Conservation (phyloP, 75 land plant species). For the Chamaecyparis obtusa region DNA sequence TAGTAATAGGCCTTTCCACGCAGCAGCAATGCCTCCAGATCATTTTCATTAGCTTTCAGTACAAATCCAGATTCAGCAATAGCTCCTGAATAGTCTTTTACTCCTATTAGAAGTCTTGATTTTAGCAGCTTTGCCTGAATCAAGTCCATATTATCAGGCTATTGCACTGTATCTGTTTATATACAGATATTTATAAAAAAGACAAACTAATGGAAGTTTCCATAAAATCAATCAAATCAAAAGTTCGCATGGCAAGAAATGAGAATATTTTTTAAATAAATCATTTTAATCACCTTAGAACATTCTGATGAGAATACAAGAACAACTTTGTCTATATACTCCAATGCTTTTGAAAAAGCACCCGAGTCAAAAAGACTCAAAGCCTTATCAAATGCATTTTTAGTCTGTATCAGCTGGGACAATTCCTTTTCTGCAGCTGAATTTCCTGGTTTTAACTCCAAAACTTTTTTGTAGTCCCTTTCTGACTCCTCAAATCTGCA, state of each 20-base stretch:
- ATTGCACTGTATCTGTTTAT: not conserved
- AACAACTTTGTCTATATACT: constrained; percentile 82
- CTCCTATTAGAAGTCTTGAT: constrained; percentile 53
- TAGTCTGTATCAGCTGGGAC: constrained; percentile 70
- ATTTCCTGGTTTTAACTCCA: constrained; percentile 78
- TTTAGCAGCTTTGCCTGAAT: constrained; percentile 83
- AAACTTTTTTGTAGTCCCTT: constrained; percentile 62
- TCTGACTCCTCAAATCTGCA: constrained; percentile 92
- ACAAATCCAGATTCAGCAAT: constrained; percentile 78
- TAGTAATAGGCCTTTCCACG: constrained; percentile 98
- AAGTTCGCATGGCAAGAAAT: not conserved
- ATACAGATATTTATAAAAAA: not conserved
- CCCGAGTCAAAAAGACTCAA: constrained; percentile 54
- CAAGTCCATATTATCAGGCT: constrained; percentile 4
- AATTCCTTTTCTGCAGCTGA: constrained; percentile 82
- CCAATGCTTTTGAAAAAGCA: constrained; percentile 64
- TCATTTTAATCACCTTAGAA: constrained; percentile 37
- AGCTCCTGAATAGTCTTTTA: constrained; percentile 79
- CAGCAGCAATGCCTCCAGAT: constrained; percentile 84
- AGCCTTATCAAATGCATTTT: constrained; percentile 61
- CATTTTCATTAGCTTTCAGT: constrained; percentile 83
- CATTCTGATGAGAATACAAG: constrained; percentile 86
- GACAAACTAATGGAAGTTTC: not conserved
- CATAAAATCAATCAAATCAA: not conserved
- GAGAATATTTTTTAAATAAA: not conserved